Evolutionary conservation across 1,284 basidiomycete species (phyloP), one percentile per base, ranked within the genome.

Genomic region (Spongispora temasekensis): DNA sequence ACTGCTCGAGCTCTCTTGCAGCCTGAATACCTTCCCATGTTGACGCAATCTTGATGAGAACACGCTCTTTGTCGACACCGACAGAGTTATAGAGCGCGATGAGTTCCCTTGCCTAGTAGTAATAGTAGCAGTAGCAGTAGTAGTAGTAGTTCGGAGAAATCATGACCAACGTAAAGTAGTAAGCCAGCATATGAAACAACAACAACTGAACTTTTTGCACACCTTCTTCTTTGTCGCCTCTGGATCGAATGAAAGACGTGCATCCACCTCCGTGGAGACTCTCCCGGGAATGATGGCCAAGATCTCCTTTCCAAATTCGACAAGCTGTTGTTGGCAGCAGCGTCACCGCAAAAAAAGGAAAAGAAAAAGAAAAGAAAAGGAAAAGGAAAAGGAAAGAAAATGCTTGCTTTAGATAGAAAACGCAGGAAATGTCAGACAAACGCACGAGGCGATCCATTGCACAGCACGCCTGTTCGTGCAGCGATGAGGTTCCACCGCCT

Each of bases 21-120:
- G 97, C 97, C 78, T 98, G 96, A 79, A 99, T 98, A 79, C 97
- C 97, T 79, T 98, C 96, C 94, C 94, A 99, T 31, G 96, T 98
- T 21, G 96, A 97, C 17, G 96, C 97, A 70, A 99, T 97, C 84
- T 99, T 99, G 88, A 99, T 97, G 68, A 99, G 83, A 61, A 97
- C 82, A 62, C 97, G 94, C 66, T 98, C 94, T 79, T 92, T 94
- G 74, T 85, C 81, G 79, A 99, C 86, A 64, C 97, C 97, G 65
- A 93, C 77, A 40, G 90, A 91, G 61, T 96, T 86, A 85, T 99
- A 99, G 64, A 99, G 89, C 27, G 86, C 86, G 70, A 98, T 98
- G 71, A 98, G 86, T 76, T 97, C 86, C 79, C 90, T 90, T 63
- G 95, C 95, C 89, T 92, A 75, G 53, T 52, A 35, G n/a, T n/a